Base-by-base conservation (phyloP, 2,329 filamentous ascomycete species). In the Colletotrichum tofieldiae region DNA sequence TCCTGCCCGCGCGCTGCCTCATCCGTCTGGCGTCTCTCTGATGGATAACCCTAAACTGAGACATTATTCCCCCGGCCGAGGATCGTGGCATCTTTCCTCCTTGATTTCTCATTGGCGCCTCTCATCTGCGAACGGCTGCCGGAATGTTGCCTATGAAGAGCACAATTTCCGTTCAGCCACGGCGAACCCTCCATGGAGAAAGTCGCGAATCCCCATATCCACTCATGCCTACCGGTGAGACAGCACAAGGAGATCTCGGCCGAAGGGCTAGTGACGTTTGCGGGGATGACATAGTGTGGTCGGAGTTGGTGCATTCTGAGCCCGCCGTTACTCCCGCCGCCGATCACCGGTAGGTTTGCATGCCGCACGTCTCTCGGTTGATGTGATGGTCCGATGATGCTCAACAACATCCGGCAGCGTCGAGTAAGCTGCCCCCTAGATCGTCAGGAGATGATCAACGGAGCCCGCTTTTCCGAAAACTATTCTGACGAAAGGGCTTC, bases 51-150 rank as follows among this genome's bases (percentile, higher is more conserved):
- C 60, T 60, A 70, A 70, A 29, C 26, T 37, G 26, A 72, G 70
- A 72, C 70, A 72, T 43, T 39, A 11, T 37, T 47, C 59, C 47
- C 8, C 58, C 29, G 26, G 45, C 26, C 54, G 29, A 64, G 52
- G 32, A 56, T 52, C 11, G 65, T 54, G 43, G 55, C 39, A 65
- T 70, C 39, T 65, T 71, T 56, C 45, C 59, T 69, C 54, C 26
- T 54, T 41, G 65, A 11, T 18, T 59, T n/a, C 20, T 64, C 18
- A 68, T 59, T 68, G 55, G 54, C 39, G 14, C n/a, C 54, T 59
- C 32, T 47, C 65, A 65, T 70, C 70, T 70, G 70, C 70, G 70
- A 72, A 72, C 70, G 35, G 70, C 39, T 14, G 37, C 41, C 29
- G 52, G 70, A 65, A 60, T 70, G 45, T 18, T 26, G 16, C 26